Base-by-base conservation (phyloP, 805 yeast genomes). In the Aciculoconidium aculeatum region DNA sequence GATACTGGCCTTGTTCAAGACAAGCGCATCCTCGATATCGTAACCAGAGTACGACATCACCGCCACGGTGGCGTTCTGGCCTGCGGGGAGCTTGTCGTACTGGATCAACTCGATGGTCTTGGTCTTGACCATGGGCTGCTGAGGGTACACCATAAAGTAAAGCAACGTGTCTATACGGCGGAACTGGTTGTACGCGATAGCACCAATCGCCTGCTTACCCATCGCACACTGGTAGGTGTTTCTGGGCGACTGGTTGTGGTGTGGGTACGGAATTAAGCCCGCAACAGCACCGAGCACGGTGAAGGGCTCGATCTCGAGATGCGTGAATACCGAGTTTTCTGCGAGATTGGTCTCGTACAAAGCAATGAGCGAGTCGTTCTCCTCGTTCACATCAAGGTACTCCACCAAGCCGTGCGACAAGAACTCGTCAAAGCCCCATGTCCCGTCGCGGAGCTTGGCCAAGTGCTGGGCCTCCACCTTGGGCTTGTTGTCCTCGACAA, bases 171-270 rank as follows among this genome's bases (percentile, higher is more conserved):
- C 98, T 42, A 92, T 90, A 57, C 98, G 79, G 52, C 86, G 75
- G 63, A 92, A 84, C 61, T 92, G 98, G 57, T 92, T 92, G 55
- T 92, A 92, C 7, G 94, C 96, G 59, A 92, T 92, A 2, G 97
- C 97, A 44, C 98, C 98, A 58, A 92, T 90, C n/a, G 98, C 98
- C 65, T 92, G 98, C 61, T 86, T 86, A 77, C 95, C 95, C 95
- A 84, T 84, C 52, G 94, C 95, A 70, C 94, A 84, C 59, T 84
- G 95, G 60, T 84, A 84, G 4, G 94, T 84, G 58, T 84, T 84
- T 68, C 95, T 76, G 24, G 95, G 95, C 4, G 94, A 82, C 61
- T 84, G 95, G 60, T 84, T 84, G 54, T 84, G 95, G 51, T 84
- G 94, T 25, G 95, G 95, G 49, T 85, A 84, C 11, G 95, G 95